Conservation (phyloP, 306 rosid genomes). For the Malus fusca region DNA sequence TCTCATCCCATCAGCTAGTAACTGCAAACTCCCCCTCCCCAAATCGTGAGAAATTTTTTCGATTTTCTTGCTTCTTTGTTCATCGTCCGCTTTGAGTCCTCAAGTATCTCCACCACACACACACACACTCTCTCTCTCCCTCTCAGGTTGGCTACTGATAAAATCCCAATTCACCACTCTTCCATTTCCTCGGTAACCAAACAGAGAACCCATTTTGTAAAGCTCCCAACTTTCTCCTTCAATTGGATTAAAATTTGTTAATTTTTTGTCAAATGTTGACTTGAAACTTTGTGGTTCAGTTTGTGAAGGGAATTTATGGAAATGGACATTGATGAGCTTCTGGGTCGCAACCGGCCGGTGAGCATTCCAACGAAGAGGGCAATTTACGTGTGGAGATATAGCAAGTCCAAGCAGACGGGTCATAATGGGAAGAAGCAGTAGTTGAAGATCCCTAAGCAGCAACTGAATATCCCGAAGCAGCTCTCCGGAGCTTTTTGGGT, state of each 20-base stretch:
- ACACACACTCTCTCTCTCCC: not conserved
- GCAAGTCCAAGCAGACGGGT: constrained; percentile 33
- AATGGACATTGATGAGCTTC: constrained; percentile 56
- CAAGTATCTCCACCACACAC: not conserved
- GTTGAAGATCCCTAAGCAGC: constrained; percentile 73
- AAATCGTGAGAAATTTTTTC: not conserved
- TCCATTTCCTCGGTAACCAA: not conserved
- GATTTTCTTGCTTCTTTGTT: not conserved
- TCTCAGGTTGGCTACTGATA: not conserved
- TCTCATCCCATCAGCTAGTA: no score
- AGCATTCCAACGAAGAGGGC: no score
- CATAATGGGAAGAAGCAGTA: constrained; percentile 55
- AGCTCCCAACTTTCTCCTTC: not conserved
- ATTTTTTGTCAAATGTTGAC: not conserved
- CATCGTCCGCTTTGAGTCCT: not conserved
- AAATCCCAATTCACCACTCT: not conserved
- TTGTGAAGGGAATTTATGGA: constrained; percentile 4
- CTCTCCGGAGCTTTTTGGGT: constrained; percentile 69
- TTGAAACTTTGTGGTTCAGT: not conserved
- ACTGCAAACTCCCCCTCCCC: no score
- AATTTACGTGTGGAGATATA: no score
- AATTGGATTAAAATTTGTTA: not conserved
- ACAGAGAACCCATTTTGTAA: not conserved
- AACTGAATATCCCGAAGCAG: constrained; percentile 77
- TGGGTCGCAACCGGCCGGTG: no score